Base-by-base conservation (phyloP, 805 yeast species). In the Schwanniomyces sp. region DNA sequence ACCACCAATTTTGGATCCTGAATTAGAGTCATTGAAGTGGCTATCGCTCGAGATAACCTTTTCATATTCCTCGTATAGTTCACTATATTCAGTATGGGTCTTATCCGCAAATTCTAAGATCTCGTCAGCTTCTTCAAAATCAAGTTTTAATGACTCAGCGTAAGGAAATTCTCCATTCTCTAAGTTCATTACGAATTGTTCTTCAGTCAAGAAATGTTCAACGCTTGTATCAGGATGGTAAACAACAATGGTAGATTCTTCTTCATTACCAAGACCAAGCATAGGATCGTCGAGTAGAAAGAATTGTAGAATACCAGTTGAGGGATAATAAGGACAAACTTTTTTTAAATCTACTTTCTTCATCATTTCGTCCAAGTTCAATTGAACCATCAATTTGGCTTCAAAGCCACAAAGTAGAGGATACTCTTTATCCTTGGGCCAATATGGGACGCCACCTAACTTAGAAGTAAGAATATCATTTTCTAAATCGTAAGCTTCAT, bases 321-420 rank as follows among this genome's bases (percentile, higher is more conserved):
- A 7, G 5, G 36, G 36, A 16, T 32, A 32, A 32, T 14, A 32
- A 3, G 36, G 36, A 4, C 12, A 32, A 16, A 32, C 17, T 32
- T 16, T 32, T 9, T 32, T 32, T 16, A 32, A 14, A 32, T 32
- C 36, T 32, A 32, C 21, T 32, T 17, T 40, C 36, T 40, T 40
- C 43, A 29, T 36, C 21, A 26, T 28, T 29, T 40, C 36, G 24
- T 40, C 18, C 36, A 16, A 26, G 27, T 40, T 40, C 36, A 40
- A 40, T 25, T 28, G 36, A 12, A 27, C 34, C 17, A 28, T 40
- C 42, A 32, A 16, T 32, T 32, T 32, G 14, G 36, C 36, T 14
- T 32, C 7, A 3, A 6, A 4, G n/a, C 8, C 21, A 14, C 11
- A 5, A 6, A 9, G 7, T 7, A 14, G 4, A 7, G 18, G 36